Evolutionary conservation across 805 yeast genomes (phyloP).

Genomic region (Cyberlindnera bimundalis): DNA sequence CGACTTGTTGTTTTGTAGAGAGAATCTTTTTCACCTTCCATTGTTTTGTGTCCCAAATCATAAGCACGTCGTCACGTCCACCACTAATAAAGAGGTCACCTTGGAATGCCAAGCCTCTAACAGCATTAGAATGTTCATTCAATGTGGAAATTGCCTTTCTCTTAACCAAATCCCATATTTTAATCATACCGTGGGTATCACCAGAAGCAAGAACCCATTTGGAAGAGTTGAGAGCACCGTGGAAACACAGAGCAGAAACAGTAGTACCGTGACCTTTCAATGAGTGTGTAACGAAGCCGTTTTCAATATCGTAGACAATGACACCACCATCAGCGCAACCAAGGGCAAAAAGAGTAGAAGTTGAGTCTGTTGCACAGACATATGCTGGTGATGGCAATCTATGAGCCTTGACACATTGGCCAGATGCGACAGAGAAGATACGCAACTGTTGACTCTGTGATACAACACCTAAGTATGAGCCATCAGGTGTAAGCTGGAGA

Average conservation of each 20-base stretch:
- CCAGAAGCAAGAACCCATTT: slow-evolving; percentile 81
- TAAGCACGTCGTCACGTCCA: slow-evolving; percentile 81
- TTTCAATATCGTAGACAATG: slow-evolving; percentile 88
- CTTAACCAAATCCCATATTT: slow-evolving; percentile 64
- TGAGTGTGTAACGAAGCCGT: slow-evolving; percentile 84
- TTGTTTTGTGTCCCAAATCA: slow-evolving; percentile 53
- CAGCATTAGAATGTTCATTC: slow-evolving; percentile 78
- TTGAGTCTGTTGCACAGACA: slow-evolving; percentile 69
- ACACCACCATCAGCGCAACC: slow-evolving; percentile 95
- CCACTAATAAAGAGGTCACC: slow-evolving; percentile 68
- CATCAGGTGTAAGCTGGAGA: slow-evolving; percentile 74
- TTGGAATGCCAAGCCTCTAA: slow-evolving; percentile 75
- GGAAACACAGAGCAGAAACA: slow-evolving; percentile 69
- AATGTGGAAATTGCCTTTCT: slow-evolving; percentile 63
- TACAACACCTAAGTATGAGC: slow-evolving; percentile 60
- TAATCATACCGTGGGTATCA: slow-evolving; percentile 51
- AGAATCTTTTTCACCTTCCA: slow-evolving; percentile 60
- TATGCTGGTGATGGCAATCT: slow-evolving; percentile 78
- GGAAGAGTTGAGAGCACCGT: slow-evolving; percentile 65
- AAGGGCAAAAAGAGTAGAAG: slow-evolving; percentile 83
- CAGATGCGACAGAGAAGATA: slow-evolving; percentile 43
- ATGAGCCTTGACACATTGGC: slow-evolving; percentile 44
- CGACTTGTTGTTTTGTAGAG: slow-evolving; percentile 71
- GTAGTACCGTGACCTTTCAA: slow-evolving; percentile 93
- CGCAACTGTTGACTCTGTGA: slow-evolving; percentile 83